Percentiles rank a stretch among this genome's conserved stretches.
Conservation (phyloP, 257 asterid species). For the Nicotiana knightiana region DNA sequence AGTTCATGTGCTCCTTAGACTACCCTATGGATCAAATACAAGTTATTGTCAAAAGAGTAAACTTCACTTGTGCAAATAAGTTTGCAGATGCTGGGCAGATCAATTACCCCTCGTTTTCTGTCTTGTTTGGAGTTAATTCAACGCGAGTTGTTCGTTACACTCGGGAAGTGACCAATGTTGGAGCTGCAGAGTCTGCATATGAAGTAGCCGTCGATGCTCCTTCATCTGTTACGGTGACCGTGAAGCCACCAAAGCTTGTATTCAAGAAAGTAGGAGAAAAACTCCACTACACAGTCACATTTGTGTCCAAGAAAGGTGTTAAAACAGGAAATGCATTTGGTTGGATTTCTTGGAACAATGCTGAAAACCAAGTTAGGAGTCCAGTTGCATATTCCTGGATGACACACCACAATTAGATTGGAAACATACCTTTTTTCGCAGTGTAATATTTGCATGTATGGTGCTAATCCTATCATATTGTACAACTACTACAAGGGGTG, state of each 20-base stretch:
- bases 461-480: neutral
- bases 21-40: conserved; percentile 41
- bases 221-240: conserved; percentile 30
- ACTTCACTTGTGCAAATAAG: conserved; percentile 48
- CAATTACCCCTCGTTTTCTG: conserved; percentile 81
- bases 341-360: conserved; percentile 63
- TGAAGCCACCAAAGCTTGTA: conserved; percentile 52
- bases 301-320: conserved; percentile 39
- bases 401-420: conserved; percentile 2
- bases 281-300: conserved; percentile 50
- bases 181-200: conserved; percentile 42
- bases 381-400: conserved; percentile 67
- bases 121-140: conserved; percentile 43
- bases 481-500: neutral
- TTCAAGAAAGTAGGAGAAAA: conserved; percentile 47
- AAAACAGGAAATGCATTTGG: conserved; percentile 43
- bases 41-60: conserved; percentile 39
- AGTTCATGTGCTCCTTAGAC: conserved; percentile 38
- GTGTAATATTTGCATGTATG: neutral
- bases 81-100: conserved; percentile 65
- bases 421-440: neutral
- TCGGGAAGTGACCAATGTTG: conserved; percentile 64
- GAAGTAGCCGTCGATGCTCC: conserved; percentile 42
- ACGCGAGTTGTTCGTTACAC: conserved; percentile 52
- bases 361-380: conserved; percentile 51